phyloP scores from a whole-genome alignment of 2,329 filamentous ascomycete species.

The Lecanoromycetidae sp. region DNA sequence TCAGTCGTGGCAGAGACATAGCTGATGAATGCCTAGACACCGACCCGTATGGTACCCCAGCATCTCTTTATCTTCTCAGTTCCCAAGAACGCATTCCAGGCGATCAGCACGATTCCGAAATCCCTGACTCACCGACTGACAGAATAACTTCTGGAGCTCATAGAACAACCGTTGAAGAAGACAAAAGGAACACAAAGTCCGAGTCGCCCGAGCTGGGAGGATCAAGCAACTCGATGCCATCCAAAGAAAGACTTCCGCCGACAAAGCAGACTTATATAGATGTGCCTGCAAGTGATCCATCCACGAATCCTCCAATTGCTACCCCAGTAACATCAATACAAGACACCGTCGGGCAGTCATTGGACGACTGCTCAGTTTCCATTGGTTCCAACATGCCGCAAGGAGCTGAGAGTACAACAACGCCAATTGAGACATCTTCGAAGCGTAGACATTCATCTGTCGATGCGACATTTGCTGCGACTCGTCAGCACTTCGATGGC shows the following conservation, averaged over 20 bases:
- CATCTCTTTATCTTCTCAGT: constrained; percentile 6
- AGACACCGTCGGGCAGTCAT: neutral
- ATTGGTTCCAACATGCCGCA: neutral
- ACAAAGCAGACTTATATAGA: neutral
- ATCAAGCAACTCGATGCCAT: constrained; percentile 3
- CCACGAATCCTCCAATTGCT: too few species aligned
- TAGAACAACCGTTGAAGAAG: neutral
- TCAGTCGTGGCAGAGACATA: neutral
- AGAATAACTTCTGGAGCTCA: neutral
- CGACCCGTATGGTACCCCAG: constrained; percentile 16
- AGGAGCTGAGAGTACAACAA: neutral
- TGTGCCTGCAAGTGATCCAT: neutral
- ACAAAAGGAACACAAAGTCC: constrained; percentile 14
- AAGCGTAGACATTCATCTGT: neutral
- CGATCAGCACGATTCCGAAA: neutral
- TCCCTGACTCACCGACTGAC: constrained; percentile 16
- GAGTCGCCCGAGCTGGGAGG: constrained; percentile 15
- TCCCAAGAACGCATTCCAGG: neutral
- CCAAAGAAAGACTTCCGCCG: neutral
- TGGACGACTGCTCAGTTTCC: neutral
- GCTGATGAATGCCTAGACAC: constrained; percentile 6
- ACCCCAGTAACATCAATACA: too few species aligned
- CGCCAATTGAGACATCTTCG: neutral
- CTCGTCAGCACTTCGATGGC: neutral
- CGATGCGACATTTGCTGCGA: neutral